Conservation (phyloP, 139 green algal species). For the Klebsormidium nitens region DNA sequence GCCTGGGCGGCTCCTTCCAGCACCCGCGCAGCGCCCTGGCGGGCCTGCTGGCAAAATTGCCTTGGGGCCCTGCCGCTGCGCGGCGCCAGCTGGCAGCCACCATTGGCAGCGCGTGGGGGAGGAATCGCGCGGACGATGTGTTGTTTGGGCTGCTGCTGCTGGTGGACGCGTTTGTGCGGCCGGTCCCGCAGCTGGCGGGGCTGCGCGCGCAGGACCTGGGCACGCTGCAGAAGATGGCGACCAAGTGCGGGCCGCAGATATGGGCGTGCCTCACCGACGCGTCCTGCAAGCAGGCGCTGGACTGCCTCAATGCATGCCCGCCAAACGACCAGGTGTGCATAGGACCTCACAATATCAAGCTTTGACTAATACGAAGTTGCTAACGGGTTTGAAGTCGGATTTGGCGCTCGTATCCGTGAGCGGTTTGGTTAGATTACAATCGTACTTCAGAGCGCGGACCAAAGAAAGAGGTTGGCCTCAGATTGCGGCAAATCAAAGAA, state of each 20-base stretch:
- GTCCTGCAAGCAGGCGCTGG: constrained; percentile 15
- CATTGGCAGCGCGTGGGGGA: constrained; percentile 7
- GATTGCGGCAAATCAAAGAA: too few species aligned
- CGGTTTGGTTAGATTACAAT: too few species aligned
- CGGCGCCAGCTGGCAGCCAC: background rate
- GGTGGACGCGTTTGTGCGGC: constrained; percentile 25
- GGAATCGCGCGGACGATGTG: constrained; percentile 30
- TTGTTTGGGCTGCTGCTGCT: constrained; percentile 23
- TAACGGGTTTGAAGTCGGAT: background rate
- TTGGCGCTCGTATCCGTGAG: background rate
- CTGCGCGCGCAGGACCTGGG: constrained; percentile 23
- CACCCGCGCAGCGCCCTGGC: background rate
- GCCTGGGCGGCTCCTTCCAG: background rate
- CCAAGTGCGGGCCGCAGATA: constrained; percentile 28
- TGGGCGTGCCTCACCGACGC: constrained; percentile 7
- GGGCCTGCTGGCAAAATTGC: background rate
- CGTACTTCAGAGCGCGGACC: too few species aligned
- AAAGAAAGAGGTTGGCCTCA: too few species aligned
- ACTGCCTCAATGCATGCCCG: constrained; percentile 21
- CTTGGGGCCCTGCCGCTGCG: constrained; percentile 1
- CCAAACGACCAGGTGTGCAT: constrained; percentile 29
- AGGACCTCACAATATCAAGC: background rate
- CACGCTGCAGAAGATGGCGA: constrained; percentile 26
- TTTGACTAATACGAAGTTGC: background rate
- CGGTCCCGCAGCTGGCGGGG: constrained; percentile 19